A percentile compares a stretch with the other conserved stretches of the same genome.
Evolutionary conservation across 169 alveolate species (phyloP).

Genomic region (Plasmodium chabaudi): DNA sequence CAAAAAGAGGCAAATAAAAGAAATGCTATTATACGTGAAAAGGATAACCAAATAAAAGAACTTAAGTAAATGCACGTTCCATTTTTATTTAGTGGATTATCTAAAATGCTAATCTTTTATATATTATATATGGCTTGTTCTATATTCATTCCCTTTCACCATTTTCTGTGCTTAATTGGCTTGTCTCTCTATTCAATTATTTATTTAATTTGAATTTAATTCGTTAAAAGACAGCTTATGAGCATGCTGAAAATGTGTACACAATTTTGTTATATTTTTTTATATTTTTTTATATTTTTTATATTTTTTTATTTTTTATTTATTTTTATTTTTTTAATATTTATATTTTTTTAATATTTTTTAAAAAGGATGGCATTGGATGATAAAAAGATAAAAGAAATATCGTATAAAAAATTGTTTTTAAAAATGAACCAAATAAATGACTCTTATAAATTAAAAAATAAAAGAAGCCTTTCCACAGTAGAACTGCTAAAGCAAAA

Average conservation of each 20-base stretch:
- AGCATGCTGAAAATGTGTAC: background rate
- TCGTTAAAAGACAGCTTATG: too few species aligned
- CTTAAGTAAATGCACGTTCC: slow-evolving; percentile 24
- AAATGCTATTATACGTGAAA: slow-evolving; percentile 33
- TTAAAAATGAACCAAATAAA: slow-evolving; percentile 75
- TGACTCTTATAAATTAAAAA: slow-evolving; percentile 66
- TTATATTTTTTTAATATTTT: slow-evolving; percentile 14
- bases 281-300: background rate
- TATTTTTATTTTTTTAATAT: background rate
- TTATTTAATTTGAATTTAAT: too few species aligned
- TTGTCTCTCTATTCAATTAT: background rate
- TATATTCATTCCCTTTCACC: background rate
- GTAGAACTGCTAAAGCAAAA: slow-evolving; percentile 69
- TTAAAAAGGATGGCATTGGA: slow-evolving; percentile 36
- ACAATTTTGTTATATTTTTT: background rate
- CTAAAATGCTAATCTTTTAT: too few species aligned
- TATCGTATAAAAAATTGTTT: slow-evolving; percentile 65
- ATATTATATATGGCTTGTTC: background rate
- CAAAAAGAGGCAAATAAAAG: slow-evolving; percentile 45
- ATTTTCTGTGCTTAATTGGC: background rate
- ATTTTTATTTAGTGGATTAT: slow-evolving; percentile 3
- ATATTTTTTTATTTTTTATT: background rate
- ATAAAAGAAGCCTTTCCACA: slow-evolving; percentile 73
- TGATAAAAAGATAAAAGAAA: slow-evolving; percentile 63
- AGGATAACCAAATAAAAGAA: slow-evolving; percentile 54